phyloP scores from a whole-genome alignment of 257 asterid species.

The Salvia miltiorrhiza region DNA sequence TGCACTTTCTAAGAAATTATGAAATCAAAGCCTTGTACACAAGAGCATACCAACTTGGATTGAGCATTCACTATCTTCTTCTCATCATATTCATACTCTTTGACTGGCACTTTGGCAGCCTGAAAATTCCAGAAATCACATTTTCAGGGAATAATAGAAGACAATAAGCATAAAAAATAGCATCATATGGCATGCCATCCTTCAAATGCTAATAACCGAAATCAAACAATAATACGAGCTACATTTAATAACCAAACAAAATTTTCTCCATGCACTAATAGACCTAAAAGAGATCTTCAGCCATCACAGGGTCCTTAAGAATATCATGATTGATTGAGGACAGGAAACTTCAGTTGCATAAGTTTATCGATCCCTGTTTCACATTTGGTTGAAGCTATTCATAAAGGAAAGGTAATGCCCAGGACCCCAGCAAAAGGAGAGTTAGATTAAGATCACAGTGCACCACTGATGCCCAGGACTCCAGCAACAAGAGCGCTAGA shows the following conservation, averaged over 20 bases:
- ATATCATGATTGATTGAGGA: neutral
- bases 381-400: neutral
- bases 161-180: neutral
- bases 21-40: slow-evolving; percentile 1
- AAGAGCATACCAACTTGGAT: slow-evolving; percentile 69
- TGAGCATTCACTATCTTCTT: slow-evolving; percentile 76
- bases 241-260: neutral
- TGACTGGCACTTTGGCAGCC: slow-evolving; percentile 92
- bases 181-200: neutral
- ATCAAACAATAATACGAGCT: neutral
- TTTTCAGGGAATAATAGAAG: neutral
- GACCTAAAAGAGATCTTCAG: neutral
- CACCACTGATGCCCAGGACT: neutral
- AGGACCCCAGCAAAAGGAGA: neutral
- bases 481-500: neutral
- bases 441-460: neutral
- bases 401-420: neutral
- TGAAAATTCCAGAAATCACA: slow-evolving; percentile 29
- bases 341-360: neutral
- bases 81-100: slow-evolving; percentile 76
- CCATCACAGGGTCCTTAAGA: neutral
- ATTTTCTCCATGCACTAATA: neutral
- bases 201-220: neutral
- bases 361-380: neutral
- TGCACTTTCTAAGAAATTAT: neutral